Conservation (phyloP, 1,139 yeast genomes). For the Lodderomyces margitis region DNA sequence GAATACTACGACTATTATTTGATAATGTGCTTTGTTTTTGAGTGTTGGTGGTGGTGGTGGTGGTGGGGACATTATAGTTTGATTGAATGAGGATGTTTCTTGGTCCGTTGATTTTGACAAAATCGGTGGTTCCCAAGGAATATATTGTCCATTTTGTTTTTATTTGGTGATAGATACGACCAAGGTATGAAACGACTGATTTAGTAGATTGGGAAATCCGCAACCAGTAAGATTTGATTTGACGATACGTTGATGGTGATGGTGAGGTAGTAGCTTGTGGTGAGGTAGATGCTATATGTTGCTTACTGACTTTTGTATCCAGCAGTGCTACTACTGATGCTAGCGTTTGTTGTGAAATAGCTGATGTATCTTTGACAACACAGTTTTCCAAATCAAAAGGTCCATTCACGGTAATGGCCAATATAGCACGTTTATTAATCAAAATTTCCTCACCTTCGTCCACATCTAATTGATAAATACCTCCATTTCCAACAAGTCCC, state of each 20-base stretch:
- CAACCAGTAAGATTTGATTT: neutral
- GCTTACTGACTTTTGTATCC: neutral
- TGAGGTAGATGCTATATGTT: neutral
- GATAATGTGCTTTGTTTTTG: too few species aligned
- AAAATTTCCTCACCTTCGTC: conserved; percentile 48
- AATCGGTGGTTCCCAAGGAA: conserved; percentile 35
- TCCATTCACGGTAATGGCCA: conserved; percentile 55
- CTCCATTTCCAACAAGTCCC: conserved; percentile 57
- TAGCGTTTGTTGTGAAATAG: neutral
- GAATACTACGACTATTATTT: too few species aligned
- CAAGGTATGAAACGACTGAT: neutral
- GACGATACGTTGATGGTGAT: neutral
- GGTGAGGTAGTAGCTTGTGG: neutral
- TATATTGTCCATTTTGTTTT: conserved; percentile 16
- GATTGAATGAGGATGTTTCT: conserved; percentile 52
- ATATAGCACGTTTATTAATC: conserved; percentile 44
- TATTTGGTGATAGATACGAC: neutral
- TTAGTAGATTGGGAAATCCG: neutral
- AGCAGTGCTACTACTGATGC: neutral
- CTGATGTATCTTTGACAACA: conserved; percentile 18
- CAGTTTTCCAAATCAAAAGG: conserved; percentile 44
- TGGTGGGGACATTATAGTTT: neutral
- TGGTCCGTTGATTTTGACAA: conserved; percentile 54
- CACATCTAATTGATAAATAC: conserved; percentile 49
- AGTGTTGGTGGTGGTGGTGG: too few species aligned